These are phyloP conservation scores for Pleurotus eryngii DNA, from an alignment of 768 basidiomycete species.

Conservation along the genomic window DNA sequence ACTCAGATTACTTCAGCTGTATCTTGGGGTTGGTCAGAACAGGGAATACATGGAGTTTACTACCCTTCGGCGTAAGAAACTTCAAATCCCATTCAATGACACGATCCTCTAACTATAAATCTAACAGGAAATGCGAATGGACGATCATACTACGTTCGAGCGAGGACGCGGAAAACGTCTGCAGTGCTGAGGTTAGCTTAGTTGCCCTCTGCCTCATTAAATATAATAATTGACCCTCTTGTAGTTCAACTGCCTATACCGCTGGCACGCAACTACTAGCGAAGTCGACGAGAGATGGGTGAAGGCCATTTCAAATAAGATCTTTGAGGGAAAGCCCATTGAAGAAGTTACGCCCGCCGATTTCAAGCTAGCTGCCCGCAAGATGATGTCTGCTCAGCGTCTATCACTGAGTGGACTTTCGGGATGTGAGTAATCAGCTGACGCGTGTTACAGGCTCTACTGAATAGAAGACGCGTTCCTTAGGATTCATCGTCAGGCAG, in stretches of 20 bases:
- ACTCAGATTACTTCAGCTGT: conserved; percentile 78
- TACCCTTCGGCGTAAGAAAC: conserved; percentile 60
- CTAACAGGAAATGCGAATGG: conserved; percentile 58
- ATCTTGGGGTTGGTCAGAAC: conserved; percentile 78
- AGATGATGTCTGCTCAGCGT: conserved; percentile 36
- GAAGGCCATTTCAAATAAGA: conserved; percentile 36
- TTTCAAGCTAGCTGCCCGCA: conserved; percentile 44
- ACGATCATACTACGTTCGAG: conserved; percentile 66
- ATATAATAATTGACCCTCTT: conserved; percentile 1
- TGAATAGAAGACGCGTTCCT: neutral
- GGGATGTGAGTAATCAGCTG: conserved; percentile 40
- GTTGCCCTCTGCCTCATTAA: neutral
- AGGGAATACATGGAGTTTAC: conserved; percentile 75
- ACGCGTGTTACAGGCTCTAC: neutral
- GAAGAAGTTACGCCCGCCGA: conserved; percentile 46
- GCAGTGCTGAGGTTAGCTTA: conserved; percentile 68
- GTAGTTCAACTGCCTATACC: conserved; percentile 85
- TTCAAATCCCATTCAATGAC: neutral
- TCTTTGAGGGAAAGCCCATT: conserved; percentile 52
- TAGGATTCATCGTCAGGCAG: conserved; percentile 58
- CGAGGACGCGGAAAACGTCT: conserved; percentile 76
- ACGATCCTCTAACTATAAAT: neutral
- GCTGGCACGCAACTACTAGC: conserved; percentile 83
- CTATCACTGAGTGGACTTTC: conserved; percentile 64
- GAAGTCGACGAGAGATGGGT: conserved; percentile 71